Evolutionary conservation across 805 yeast species (phyloP).

Genomic region (Pichia occidentalis): DNA sequence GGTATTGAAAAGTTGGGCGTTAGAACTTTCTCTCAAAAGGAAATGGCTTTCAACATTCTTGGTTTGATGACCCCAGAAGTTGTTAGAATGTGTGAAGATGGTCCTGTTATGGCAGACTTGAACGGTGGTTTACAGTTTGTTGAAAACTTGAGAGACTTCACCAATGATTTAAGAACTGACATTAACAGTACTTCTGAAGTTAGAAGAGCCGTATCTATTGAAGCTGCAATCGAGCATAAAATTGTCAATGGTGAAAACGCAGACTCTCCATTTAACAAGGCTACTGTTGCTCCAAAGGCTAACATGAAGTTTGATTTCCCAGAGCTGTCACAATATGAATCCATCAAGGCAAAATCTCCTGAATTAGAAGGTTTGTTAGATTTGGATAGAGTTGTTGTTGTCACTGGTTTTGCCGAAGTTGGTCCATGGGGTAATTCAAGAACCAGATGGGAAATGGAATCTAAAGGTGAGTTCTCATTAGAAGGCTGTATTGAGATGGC

Average conservation of each 20-base stretch:
- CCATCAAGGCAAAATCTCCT: constrained; percentile 60
- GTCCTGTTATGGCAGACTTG: constrained; percentile 95
- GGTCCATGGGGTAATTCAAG: constrained; percentile 99
- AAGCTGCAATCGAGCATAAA: constrained; percentile 80
- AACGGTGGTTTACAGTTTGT: constrained; percentile 97
- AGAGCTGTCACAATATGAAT: constrained; percentile 65
- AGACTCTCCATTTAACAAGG: constrained; percentile 76
- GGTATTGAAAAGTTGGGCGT: constrained; percentile 95
- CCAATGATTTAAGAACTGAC: constrained; percentile 70
- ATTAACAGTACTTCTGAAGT: constrained; percentile 79
- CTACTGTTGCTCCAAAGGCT: constrained; percentile 84
- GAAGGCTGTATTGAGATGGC: constrained; percentile 99
- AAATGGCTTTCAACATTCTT: constrained; percentile 97
- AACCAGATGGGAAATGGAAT: constrained; percentile 99
- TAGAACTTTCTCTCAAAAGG: constrained; percentile 96
- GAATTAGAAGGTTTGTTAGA: constrained; percentile 87
- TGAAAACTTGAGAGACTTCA: constrained; percentile 84
- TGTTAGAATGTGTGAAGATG: constrained; percentile 79
- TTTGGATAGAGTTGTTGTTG: constrained; percentile 85
- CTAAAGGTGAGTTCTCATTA: constrained; percentile 85
- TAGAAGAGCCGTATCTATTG: constrained; percentile 92
- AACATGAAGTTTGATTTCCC: constrained; percentile 95
- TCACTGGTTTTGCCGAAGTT: constrained; percentile 97
- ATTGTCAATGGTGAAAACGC: constrained; percentile 83
- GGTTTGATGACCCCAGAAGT: constrained; percentile 89